Percentiles rank a stretch among this genome's conserved stretches.
Evolutionary conservation across 345 rosid species (phyloP).

Genomic region (Populus pruinosa): DNA sequence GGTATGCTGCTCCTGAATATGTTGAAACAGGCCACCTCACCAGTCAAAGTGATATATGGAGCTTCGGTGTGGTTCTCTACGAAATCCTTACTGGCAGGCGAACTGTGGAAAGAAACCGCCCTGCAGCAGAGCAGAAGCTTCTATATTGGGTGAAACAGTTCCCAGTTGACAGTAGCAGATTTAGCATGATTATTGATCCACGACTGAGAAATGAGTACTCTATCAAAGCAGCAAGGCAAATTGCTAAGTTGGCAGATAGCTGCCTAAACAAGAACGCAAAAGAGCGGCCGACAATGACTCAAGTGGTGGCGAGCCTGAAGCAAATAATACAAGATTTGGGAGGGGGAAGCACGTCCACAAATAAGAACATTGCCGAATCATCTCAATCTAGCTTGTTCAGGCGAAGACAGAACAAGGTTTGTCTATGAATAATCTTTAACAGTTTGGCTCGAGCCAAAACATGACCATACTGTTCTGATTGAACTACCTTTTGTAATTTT

Average conservation of each 20-base stretch:
- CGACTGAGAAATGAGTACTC: conserved; percentile 53
- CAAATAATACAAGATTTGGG: conserved; percentile 53
- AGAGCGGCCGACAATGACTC: conserved; percentile 67
- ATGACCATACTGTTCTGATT: neutral
- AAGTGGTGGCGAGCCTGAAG: conserved; percentile 50
- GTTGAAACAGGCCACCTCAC: conserved; percentile 85
- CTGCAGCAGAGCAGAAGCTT: conserved; percentile 61
- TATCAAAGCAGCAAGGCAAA: conserved; percentile 38
- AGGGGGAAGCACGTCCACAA: conserved; percentile 18
- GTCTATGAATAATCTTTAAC: neutral
- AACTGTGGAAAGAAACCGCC: conserved; percentile 61
- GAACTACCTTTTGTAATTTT: conserved; percentile 1
- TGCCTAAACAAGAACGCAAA: conserved; percentile 71
- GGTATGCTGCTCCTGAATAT: conserved; percentile 95
- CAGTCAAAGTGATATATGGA: conserved; percentile 65
- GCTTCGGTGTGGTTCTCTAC: conserved; percentile 86
- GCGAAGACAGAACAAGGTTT: conserved; percentile 16
- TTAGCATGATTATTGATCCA: conserved; percentile 78
- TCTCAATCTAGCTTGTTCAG: conserved; percentile 15
- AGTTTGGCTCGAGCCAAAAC: neutral
- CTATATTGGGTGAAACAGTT: conserved; percentile 84
- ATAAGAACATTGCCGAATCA: neutral
- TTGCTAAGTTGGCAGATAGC: conserved; percentile 68
- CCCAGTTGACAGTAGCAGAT: conserved; percentile 60
- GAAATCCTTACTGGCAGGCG: conserved; percentile 92